phyloP scores from a whole-genome alignment of 1,284 basidiomycete species.

The Sporisorium exsertum region DNA sequence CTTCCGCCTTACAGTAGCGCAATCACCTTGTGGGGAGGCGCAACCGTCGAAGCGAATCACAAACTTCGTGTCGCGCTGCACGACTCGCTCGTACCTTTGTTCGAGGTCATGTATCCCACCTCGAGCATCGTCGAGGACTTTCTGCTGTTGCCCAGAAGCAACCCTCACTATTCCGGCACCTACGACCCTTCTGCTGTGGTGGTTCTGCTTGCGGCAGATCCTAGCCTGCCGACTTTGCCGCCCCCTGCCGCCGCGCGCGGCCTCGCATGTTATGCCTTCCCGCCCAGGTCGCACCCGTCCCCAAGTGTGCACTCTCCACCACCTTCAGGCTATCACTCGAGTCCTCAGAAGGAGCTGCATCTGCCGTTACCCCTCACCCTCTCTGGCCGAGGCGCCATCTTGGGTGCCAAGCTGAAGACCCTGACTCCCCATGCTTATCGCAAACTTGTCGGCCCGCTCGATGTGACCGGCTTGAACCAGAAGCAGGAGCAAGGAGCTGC shows the following conservation, averaged over 20 bases:
- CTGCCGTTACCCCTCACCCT: slow-evolving; percentile 58
- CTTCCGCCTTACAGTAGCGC: slow-evolving; percentile 80
- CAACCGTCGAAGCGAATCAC: slow-evolving; percentile 67
- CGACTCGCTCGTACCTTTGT: slow-evolving; percentile 71
- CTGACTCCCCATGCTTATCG: slow-evolving; percentile 56
- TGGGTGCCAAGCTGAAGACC: slow-evolving; percentile 51
- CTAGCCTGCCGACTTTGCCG: slow-evolving; percentile 58
- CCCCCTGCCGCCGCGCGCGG: slow-evolving; percentile 62
- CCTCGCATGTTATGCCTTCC: slow-evolving; percentile 59
- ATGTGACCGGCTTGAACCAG: slow-evolving; percentile 43
- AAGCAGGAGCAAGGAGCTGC: slow-evolving; percentile 40
- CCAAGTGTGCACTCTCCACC: neutral
- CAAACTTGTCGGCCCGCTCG: slow-evolving; percentile 46
- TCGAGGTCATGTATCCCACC: slow-evolving; percentile 75
- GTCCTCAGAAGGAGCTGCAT: slow-evolving; percentile 38
- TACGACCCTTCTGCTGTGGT: slow-evolving; percentile 80
- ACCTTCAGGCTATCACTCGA: neutral
- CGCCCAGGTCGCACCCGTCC: slow-evolving; percentile 29
- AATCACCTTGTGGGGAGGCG: slow-evolving; percentile 69
- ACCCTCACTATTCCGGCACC: slow-evolving; percentile 78
- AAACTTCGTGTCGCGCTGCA: slow-evolving; percentile 57
- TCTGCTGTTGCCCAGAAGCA: slow-evolving; percentile 78
- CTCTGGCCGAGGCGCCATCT: slow-evolving; percentile 57
- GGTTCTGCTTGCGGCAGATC: slow-evolving; percentile 66
- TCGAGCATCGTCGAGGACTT: slow-evolving; percentile 75